Conservation (phyloP, 2,329 filamentous ascomycete genomes). For the Diplodia mutila region DNA sequence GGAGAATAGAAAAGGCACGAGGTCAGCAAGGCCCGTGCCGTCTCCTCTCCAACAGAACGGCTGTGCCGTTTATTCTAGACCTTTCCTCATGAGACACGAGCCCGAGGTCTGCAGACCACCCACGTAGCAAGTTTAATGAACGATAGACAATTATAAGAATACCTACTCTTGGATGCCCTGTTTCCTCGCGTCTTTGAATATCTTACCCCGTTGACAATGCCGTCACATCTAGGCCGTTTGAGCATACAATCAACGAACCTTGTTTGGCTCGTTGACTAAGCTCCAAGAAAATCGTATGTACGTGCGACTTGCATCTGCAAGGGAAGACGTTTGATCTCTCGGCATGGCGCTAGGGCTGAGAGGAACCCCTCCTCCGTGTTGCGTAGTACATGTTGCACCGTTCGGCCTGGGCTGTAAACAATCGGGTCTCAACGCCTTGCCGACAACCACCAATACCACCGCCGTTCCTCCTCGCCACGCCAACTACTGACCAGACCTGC, state of each 20-base stretch:
- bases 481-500: background rate
- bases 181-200: background rate
- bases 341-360: background rate
- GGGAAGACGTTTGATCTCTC: background rate
- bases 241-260: background rate
- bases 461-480: background rate
- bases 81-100: conserved; percentile 3
- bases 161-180: background rate
- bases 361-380: background rate
- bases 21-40: too few species aligned
- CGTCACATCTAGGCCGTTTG: background rate
- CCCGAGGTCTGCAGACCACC: background rate
- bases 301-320: background rate
- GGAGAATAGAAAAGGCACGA: background rate
- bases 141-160: background rate
- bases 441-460: background rate
- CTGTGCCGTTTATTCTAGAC: conserved; percentile 5
- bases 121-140: conserved; percentile 20
- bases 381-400: too few species aligned
- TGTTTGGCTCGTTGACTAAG: background rate
- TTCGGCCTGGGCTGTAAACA: background rate
- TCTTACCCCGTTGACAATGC: background rate
- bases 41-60: background rate
- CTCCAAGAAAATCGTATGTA: background rate
- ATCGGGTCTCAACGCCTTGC: background rate